Percentiles rank a stretch among this genome's conserved stretches.
These are phyloP conservation scores for Graphilbum sp. DNA, from an alignment of 2,329 filamentous ascomycete genomes.

Conservation along the genomic window DNA sequence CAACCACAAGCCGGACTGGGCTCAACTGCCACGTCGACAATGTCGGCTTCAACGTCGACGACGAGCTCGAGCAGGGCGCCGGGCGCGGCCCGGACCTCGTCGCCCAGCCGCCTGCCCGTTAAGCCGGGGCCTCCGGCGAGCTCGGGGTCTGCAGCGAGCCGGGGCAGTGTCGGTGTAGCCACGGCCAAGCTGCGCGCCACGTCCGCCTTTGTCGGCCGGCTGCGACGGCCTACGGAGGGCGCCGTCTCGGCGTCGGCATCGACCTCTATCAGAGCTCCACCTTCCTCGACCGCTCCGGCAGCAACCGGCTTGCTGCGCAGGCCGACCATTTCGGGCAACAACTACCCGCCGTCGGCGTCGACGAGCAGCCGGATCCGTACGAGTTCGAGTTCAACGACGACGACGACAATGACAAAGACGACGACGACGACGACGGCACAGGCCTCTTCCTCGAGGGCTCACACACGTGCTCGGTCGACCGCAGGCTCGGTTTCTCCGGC, in stretches of 20 bases:
- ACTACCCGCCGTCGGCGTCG: slow-evolving; percentile 7
- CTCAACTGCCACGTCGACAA: slow-evolving; percentile 2
- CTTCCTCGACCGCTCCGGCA: background rate
- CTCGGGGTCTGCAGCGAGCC: too few species aligned
- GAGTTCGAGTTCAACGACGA: background rate
- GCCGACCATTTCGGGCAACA: background rate
- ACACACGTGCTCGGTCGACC: too few species aligned
- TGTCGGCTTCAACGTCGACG: background rate
- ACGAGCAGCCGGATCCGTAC: background rate
- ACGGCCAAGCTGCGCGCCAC: too few species aligned
- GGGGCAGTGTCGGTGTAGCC: too few species aligned
- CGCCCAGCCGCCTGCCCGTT: slow-evolving; percentile 20
- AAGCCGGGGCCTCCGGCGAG: slow-evolving; percentile 15
- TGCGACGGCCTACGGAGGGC: slow-evolving; percentile 1
- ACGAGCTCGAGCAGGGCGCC: background rate
- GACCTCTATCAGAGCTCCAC: background rate
- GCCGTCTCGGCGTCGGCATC: background rate
- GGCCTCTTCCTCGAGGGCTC: too few species aligned
- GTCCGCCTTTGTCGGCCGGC: slow-evolving; percentile 4
- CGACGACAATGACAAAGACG: too few species aligned
- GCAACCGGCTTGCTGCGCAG: background rate
- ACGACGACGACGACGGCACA: too few species aligned
- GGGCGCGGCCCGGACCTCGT: slow-evolving; percentile 1
- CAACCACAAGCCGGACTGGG: slow-evolving; percentile 16
- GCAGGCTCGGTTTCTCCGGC: too few species aligned